Percentiles rank a stretch among this genome's conserved stretches.
Evolutionary conservation across 257 asterid species (phyloP).

Genomic region (Salvia rosmarinus): DNA sequence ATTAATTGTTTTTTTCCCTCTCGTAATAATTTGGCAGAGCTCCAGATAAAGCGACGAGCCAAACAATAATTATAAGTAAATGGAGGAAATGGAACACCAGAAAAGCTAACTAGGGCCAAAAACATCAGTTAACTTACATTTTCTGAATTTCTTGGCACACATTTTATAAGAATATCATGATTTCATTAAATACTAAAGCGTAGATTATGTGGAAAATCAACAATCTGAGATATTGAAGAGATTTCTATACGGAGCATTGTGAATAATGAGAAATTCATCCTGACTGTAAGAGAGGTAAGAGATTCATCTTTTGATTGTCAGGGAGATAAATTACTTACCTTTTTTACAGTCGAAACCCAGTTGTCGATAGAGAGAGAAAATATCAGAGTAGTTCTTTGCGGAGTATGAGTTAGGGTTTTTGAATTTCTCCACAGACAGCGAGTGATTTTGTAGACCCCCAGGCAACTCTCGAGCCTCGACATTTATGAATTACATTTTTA

Average conservation of each 20-base stretch:
- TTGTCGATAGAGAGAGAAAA: neutral
- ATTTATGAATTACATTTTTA: too few species aligned
- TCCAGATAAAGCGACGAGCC: neutral
- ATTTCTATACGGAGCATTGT: neutral
- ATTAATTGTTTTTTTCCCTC: too few species aligned
- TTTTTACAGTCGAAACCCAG: neutral
- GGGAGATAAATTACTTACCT: conserved; percentile 29
- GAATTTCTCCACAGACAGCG: neutral
- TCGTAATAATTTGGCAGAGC: neutral
- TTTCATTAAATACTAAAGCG: neutral
- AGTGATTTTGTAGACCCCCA: neutral
- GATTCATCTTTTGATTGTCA: neutral
- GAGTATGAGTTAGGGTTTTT: conserved; percentile 36
- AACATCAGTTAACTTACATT: neutral
- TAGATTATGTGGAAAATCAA: neutral
- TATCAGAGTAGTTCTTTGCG: neutral
- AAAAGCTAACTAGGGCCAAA: neutral
- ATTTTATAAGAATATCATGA: neutral
- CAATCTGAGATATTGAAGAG: neutral
- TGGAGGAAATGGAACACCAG: neutral
- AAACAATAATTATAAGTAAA: neutral
- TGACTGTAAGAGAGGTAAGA: neutral
- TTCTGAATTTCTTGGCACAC: neutral
- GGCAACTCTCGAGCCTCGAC: too few species aligned
- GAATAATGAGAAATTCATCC: neutral